These are phyloP conservation scores for Saccharomycopsis schoenii DNA, from an alignment of 805 yeast genomes.

Conservation along the genomic window DNA sequence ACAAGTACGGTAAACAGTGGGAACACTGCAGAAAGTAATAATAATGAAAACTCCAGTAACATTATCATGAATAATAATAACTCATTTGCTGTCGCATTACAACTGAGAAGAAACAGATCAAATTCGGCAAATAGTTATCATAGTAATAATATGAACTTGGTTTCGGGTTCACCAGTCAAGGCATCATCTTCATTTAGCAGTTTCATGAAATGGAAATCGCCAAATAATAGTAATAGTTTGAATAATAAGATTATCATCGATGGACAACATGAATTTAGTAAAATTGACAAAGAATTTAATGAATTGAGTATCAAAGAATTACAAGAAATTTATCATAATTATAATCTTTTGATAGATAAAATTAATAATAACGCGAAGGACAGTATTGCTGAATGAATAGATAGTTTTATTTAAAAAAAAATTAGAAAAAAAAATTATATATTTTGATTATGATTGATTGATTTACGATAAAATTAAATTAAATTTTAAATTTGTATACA, in stretches of 20 bases:
- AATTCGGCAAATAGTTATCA: conserved; percentile 11
- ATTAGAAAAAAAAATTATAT: no score
- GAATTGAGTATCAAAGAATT: conserved; percentile 15
- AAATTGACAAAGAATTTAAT: conserved; percentile 8
- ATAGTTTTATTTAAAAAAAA: no score
- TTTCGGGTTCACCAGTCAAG: conserved; percentile 6
- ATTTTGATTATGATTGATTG: no score
- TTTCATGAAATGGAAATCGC: conserved; percentile 13
- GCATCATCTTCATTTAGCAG: conserved; percentile 7
- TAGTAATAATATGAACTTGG: not conserved
- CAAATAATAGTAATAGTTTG: not conserved
- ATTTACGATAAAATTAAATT: no score
- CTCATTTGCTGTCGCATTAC: not conserved
- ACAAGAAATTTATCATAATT: conserved; percentile 10
- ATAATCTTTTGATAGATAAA: conserved; percentile 9
- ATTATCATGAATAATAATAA: not conserved
- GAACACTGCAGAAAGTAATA: not conserved
- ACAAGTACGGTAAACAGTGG: not conserved
- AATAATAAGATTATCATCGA: not conserved
- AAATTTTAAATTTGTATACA: no score
- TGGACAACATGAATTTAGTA: not conserved
- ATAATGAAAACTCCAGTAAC: not conserved
- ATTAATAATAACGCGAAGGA: not conserved
- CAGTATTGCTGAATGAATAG: not conserved
- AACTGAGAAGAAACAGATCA: conserved; percentile 7